Conservation (phyloP, 768 basidiomycete species). For the Lactifluus volemus region DNA sequence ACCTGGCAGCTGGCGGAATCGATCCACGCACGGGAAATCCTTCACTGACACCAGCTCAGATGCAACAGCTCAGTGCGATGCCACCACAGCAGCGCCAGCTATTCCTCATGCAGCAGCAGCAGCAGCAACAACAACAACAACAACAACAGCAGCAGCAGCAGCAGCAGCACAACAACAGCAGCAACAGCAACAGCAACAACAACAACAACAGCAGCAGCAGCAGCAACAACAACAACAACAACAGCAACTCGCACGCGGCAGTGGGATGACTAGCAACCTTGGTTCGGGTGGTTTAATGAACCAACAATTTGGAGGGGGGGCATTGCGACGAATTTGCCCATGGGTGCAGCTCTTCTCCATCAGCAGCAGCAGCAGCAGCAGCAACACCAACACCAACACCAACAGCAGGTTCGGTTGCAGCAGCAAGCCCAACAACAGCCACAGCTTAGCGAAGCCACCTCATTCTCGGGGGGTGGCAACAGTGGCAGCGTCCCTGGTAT, state of each 20-base stretch:
- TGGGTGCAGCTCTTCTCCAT: conserved; percentile 2
- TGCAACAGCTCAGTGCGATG: conserved; percentile 21
- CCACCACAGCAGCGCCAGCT: conserved; percentile 38
- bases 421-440: conserved; percentile 16
- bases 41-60: conserved; percentile 24
- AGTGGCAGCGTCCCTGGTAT: conserved; percentile 50
- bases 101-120: conserved; percentile 34
- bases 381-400: conserved; percentile 36
- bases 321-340: background rate
- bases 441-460: conserved; percentile 33
- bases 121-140: conserved; percentile 24
- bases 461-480: conserved; percentile 32
- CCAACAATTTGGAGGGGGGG: conserved; percentile 13
- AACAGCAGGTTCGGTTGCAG: conserved; percentile 35
- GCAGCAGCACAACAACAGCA: conserved; percentile 27
- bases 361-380: conserved; percentile 23
- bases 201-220: conserved; percentile 32
- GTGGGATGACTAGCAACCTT: conserved; percentile 5
- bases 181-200: conserved; percentile 33
- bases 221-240: conserved; percentile 32
- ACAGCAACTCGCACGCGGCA: conserved; percentile 2
- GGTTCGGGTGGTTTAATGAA: conserved; percentile 5
- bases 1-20: conserved; percentile 14
- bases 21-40: conserved; percentile 19
- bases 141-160: conserved; percentile 26